Base-by-base conservation (phyloP, 2,329 filamentous ascomycete genomes). In the Colletotrichum cereale region DNA sequence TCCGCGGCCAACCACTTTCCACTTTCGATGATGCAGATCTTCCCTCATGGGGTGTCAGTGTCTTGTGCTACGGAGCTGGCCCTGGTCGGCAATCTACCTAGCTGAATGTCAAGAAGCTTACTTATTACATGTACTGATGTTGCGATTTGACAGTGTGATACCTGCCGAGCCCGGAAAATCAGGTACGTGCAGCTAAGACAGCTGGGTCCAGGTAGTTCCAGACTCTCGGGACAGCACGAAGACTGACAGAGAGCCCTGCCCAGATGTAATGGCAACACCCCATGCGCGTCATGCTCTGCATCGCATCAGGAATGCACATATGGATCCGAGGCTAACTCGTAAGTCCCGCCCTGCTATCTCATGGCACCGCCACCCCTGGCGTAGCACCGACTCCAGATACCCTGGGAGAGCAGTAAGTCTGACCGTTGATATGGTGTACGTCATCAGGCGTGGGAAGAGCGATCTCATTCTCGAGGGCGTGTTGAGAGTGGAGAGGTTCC, bases 381-480 rank as follows among this genome's bases (percentile, higher is more conserved):
- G 40, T 24, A 66, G 61, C 48, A 34, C 57, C 57, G 57, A 5
- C 18, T 47, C 44, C 40, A 8, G 29, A 24, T 0, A 11, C n/a
- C 34, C 29, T 40, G 50, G 34, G 16, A 29, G n/a, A 38, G 38
- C 26, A 26, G n/a, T 26, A 53, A 5, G 8, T 67, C 66, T 66
- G 66, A 73, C 50, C 29, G 47, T 68, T 42, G 34, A 38, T 61
- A 44, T 60, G 62, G 21, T 36, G 66, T 40, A 57, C 64, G 62
- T 52, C 48, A 38, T 40, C 14, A 86, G 82, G 56, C 80, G 85
- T 70, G 85, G 85, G 38, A 87, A 87, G 74, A 86, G 82, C 53
- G 86, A 87, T 68, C 77, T 87, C 57, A 86, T 87, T 29, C 80
- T 87, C 3, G 85, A 87, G 68, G 84, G 85, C 6, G 84, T 86